These are phyloP conservation scores for Scleroderma citrinum DNA, from an alignment of 768 basidiomycete species.

Conservation along the genomic window DNA sequence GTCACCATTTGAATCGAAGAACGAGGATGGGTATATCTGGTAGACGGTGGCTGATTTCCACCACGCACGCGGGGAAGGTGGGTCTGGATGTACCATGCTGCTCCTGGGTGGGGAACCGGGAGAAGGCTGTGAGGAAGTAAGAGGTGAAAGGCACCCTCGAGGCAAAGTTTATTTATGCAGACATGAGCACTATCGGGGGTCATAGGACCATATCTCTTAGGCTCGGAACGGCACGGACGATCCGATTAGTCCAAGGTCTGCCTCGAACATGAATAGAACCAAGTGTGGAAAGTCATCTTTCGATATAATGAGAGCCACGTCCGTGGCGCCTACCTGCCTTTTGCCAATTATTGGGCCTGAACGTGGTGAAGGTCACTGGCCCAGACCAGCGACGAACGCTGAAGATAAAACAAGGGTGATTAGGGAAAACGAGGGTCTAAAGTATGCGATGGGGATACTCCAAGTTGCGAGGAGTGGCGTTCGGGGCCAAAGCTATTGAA, in stretches of 20 bases:
- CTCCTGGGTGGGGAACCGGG: slow-evolving; percentile 3
- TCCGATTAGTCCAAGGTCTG: not conserved
- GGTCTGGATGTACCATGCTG: slow-evolving; percentile 10
- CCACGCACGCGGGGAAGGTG: slow-evolving; percentile 34
- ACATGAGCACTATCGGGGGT: not conserved
- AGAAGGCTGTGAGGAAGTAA: slow-evolving; percentile 12
- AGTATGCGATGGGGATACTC: not conserved
- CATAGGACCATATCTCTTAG: not conserved
- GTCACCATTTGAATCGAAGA: slow-evolving; percentile 67
- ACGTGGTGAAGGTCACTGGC: not conserved
- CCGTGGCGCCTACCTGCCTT: not conserved
- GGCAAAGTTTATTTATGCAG: not conserved
- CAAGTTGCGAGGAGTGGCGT: not conserved
- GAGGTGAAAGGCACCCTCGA: not conserved
- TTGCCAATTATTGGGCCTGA: not conserved
- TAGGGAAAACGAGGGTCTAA: not conserved
- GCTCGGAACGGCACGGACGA: not conserved
- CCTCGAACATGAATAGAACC: not conserved
- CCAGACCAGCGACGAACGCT: not conserved
- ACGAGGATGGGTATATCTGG: slow-evolving; percentile 69
- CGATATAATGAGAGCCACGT: not conserved
- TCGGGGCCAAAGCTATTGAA: not conserved
- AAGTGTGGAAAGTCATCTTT: not conserved
- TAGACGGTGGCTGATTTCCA: slow-evolving; percentile 58
- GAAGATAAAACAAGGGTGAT: not conserved